Evolutionary conservation across 2,329 filamentous ascomycete genomes (phyloP), one percentile per base, ranked within the genome.

Genomic region (Cladophialophora carrionii): DNA sequence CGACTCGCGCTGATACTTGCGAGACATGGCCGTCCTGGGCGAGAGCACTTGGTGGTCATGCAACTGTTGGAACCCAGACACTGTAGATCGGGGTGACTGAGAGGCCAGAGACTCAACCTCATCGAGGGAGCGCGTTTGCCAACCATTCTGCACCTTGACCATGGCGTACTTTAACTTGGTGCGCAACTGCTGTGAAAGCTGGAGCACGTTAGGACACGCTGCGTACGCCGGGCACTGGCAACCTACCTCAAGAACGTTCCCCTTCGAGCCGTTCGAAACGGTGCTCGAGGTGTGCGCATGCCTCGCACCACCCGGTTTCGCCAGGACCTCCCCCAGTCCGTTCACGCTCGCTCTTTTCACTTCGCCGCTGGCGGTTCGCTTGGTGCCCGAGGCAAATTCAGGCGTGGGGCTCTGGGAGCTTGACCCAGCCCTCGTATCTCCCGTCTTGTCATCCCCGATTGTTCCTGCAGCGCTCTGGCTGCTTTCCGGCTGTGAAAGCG

Each of bases 121-220:
- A 62, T 90, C 88, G 64, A 95, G 86, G 20, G 87, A 87, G 68
- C 89, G 87, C 26, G 88, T 85, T 77, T 96, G 90, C 89, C 92
- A 95, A 64, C 91, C 92, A 74, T 96, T 88, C 75, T 92, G 91
- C 48, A 97, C 90, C 77, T 96, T 97, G 74, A 96, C 85, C 85
- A 96, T 95, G 69, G 94, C 94, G 77, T 97, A 97, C 6, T 92
- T 91, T 31, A 98, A 84, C 72, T 92, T 90, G 57, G 92, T 88
- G 74, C 89, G 90, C 59, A 98, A 84, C 74, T 94, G 90, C 61
- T 88, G 86, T 48, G 91, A 92, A 61, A 91, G 80, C 90, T 92
- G 75, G 53, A 72, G 67, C 56, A 65, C 49, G 68, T 73, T 64
- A 71, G 68, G 41, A 5, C 49, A 10, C 37, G 22, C 22, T 5